These are phyloP conservation scores for Neopestalotiopsis sp. DNA, from an alignment of 2,329 filamentous ascomycete genomes.

Conservation along the genomic window DNA sequence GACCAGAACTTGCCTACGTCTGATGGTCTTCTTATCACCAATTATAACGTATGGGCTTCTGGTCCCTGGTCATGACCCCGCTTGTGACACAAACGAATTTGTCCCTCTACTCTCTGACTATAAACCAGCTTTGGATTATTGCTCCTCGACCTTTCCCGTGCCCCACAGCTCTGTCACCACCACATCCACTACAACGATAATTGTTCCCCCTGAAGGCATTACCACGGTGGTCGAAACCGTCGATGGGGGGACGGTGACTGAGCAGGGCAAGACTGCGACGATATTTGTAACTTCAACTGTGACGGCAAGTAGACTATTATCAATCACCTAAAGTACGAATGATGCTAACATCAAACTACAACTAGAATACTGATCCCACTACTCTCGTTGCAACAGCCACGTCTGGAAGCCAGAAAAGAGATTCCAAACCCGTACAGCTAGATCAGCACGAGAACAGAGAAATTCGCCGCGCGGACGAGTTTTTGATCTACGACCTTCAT, in stretches of 20 bases:
- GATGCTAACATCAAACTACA: not conserved
- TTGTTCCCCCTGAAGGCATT: not conserved
- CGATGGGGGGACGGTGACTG: not conserved
- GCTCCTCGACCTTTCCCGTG: not conserved
- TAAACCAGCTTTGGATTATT: constrained; percentile 2
- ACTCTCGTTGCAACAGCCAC: not conserved
- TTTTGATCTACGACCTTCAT: too few relatives aligned
- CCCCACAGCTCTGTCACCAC: not conserved
- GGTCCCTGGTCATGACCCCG: not conserved
- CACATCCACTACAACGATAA: not conserved
- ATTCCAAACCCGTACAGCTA: not conserved
- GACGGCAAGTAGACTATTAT: constrained; percentile 1
- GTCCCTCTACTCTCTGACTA: not conserved
- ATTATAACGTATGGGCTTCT: not conserved
- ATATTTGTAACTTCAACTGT: not conserved
- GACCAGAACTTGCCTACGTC: not conserved
- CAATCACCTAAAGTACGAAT: not conserved
- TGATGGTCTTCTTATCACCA: not conserved
- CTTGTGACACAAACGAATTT: not conserved
- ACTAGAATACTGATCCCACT: not conserved
- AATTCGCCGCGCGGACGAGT: too few relatives aligned
- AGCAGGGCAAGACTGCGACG: not conserved
- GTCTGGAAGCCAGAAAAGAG: not conserved
- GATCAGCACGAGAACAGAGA: not conserved
- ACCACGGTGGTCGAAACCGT: not conserved